Conservation (phyloP, 2,329 filamentous ascomycete species). For the Aspergillus sergii region DNA sequence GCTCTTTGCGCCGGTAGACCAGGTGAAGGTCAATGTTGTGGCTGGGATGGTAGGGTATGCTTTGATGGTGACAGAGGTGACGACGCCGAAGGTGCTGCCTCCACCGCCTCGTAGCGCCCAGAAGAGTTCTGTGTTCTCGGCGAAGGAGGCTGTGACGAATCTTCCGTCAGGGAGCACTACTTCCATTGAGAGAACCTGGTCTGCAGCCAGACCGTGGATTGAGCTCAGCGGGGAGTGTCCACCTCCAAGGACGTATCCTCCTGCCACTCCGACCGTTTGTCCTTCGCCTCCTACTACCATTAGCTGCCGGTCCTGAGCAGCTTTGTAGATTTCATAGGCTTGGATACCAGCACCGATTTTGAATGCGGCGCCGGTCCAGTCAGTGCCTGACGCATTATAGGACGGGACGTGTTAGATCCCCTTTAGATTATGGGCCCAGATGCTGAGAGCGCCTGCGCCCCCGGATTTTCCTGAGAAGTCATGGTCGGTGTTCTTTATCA, state of each 20-base stretch:
- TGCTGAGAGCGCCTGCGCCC: background rate
- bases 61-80: slow-evolving; percentile 44
- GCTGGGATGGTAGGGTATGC: slow-evolving; percentile 41
- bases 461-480: slow-evolving; percentile 1
- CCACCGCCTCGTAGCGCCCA: slow-evolving; percentile 57
- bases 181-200: slow-evolving; percentile 30
- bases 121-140: slow-evolving; percentile 43
- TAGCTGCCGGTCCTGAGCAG: slow-evolving; percentile 39
- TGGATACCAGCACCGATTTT: slow-evolving; percentile 56
- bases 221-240: slow-evolving; percentile 52
- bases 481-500: background rate
- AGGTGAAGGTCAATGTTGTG: slow-evolving; percentile 15
- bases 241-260: slow-evolving; percentile 62
- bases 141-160: slow-evolving; percentile 3
- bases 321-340: slow-evolving; percentile 51
- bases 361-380: slow-evolving; percentile 37
- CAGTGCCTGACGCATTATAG: slow-evolving; percentile 2
- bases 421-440: slow-evolving; percentile 10
- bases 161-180: slow-evolving; percentile 4
- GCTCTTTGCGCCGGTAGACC: background rate
- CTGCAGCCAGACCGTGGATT: slow-evolving; percentile 35
- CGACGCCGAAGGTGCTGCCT: slow-evolving; percentile 51
- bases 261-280: slow-evolving; percentile 54
- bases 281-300: slow-evolving; percentile 48
- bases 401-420: background rate